Conservation (phyloP, 148 eudicot genomes). For the Tetragonia tetragonoides region DNA sequence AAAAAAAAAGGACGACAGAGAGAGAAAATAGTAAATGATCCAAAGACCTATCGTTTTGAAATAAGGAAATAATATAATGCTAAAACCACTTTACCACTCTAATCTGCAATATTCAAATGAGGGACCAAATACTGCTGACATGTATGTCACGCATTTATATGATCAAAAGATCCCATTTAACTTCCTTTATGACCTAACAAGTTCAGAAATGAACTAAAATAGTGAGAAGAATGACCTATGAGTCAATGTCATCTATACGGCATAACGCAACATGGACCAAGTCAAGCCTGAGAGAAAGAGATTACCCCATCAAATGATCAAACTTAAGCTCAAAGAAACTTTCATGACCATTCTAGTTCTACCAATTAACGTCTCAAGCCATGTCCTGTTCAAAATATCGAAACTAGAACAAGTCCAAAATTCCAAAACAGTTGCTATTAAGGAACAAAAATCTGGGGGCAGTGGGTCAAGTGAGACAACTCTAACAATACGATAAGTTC, state of each 20-base stretch:
- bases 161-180: neutral
- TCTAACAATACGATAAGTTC: neutral
- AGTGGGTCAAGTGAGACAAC: conserved; percentile 8
- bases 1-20: no score
- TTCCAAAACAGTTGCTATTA: neutral
- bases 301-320: neutral
- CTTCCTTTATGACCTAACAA: conserved; percentile 21
- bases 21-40: no score
- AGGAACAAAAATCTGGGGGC: conserved; percentile 14
- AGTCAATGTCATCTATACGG: conserved; percentile 23
- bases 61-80: neutral
- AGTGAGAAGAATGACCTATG: conserved; percentile 12
- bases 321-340: neutral
- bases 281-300: neutral
- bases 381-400: conserved; percentile 1
- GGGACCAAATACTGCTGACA: conserved; percentile 14
- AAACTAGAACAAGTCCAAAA: neutral
- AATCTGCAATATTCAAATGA: conserved; percentile 20
- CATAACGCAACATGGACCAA: neutral
- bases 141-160: conserved; percentile 14
- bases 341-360: conserved; percentile 10
- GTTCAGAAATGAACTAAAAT: conserved; percentile 5
- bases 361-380: conserved; percentile 12
- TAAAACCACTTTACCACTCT: conserved; percentile 6
- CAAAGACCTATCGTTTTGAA: no score